Evolutionary conservation across 257 asterid species (phyloP), one percentile per base, ranked within the genome.

Genomic region (Gentiana straminea): DNA sequence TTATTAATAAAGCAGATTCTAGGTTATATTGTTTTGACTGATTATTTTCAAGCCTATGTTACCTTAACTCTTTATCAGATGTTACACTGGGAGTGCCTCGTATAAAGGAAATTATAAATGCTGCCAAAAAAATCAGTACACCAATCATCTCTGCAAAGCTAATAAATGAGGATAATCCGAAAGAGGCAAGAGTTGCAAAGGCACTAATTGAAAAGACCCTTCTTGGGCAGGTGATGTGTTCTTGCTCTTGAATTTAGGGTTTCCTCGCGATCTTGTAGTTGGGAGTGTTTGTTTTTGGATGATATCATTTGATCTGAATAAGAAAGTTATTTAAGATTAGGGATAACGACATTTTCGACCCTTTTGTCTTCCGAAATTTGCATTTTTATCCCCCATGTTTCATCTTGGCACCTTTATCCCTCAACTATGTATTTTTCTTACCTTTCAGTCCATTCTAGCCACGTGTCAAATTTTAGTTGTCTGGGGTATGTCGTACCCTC

Each of bases 31-130:
- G 65, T 69, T 35, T 54, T 51, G 64, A 35, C 15, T 62, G 68
- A 8, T 46, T 46, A 52, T 62, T 55, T 59, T 64, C 44, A n/a
- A 51, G 36, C 66, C 33, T 43, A 12, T 63, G 73, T 64, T 70
- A 48, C 73, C 82, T 81, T 84, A 74, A 87, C 68, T 61, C 53
- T 63, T 35, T 54, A 63, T 70, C 68, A 91, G 98, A 91, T 68
- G 96, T 91, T 61, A 91, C 98, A 37, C 98, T 91, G 70, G 98
- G 98, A 64, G 98, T 91, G 67, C 98, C 95, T 46, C 79, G 98
- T 58, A 83, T 91, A 66, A 82, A 71, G 68, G 96, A 91, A 80
- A 84, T 91, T 53, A 87, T 87, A 58, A 75, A 91, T 64, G 98
- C 90, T 52, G 74, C 95, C 57, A 87, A 91, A 68, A 79, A 47